A percentile compares a stretch with the other conserved stretches of the same genome.
phyloP scores from a whole-genome alignment of 305 asterid genomes.

The Fraxinus sp. region DNA sequence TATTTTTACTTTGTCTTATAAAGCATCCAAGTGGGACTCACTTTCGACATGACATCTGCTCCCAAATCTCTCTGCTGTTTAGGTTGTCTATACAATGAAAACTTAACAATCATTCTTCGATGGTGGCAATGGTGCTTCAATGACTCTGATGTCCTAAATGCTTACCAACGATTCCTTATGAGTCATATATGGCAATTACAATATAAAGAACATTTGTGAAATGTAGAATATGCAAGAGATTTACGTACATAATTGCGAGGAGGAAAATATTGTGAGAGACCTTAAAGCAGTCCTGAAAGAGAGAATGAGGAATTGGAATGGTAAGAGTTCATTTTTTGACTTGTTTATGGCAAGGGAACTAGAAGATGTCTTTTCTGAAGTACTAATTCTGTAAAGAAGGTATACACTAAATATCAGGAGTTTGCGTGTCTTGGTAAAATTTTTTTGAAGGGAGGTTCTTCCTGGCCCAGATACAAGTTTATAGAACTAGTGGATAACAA shows the following conservation, averaged over 20 bases:
- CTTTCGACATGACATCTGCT: not conserved
- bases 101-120: not conserved
- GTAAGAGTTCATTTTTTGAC: not conserved
- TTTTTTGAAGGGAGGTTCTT: not conserved
- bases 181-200: not conserved
- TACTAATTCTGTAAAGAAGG: not conserved
- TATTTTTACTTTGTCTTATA: not conserved
- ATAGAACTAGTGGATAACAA: not conserved
- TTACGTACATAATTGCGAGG: not conserved
- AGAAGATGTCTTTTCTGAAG: not conserved
- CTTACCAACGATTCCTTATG: not conserved
- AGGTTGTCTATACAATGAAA: not conserved
- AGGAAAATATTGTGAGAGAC: conserved; percentile 14
- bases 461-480: conserved; percentile 1
- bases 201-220: not conserved
- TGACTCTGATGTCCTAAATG: not conserved
- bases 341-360: conserved; percentile 8
- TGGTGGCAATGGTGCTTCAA: not conserved
- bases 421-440: not conserved
- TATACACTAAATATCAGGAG: not conserved
- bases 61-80: not conserved
- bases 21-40: not conserved
- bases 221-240: not conserved
- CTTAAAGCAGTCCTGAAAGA: not conserved
- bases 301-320: conserved; percentile 1